Percentiles rank a stretch among this genome's conserved stretches.
Conservation (phyloP, 306 rosid species). For the Malus asiatica region DNA sequence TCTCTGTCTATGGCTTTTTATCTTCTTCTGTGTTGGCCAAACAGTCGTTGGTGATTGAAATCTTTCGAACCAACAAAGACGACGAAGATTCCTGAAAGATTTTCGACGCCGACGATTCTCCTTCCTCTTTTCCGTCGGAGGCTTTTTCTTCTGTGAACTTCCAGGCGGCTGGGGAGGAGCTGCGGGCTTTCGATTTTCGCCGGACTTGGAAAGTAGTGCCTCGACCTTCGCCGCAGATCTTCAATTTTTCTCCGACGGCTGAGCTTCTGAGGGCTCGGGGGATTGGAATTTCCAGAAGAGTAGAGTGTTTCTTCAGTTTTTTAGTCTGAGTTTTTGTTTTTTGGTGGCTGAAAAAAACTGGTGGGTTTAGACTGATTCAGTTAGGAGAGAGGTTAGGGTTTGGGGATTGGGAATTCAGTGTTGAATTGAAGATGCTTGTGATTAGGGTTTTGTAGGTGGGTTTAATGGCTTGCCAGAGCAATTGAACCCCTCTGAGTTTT, state of each 20-base stretch:
- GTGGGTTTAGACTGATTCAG: conserved; percentile 2
- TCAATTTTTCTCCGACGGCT: background rate
- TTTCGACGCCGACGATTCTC: background rate
- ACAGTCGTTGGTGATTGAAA: conserved; percentile 15
- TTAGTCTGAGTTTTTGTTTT: background rate
- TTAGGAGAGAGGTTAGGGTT: background rate
- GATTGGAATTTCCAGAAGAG: conserved; percentile 1
- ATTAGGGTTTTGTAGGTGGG: background rate
- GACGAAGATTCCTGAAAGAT: conserved; percentile 2
- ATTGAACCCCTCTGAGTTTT: background rate
- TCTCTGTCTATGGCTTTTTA: conserved; percentile 22
- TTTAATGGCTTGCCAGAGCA: background rate
- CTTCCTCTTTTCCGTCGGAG: background rate
- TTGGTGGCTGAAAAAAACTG: background rate
- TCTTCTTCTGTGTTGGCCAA: conserved; percentile 34
- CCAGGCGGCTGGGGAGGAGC: background rate
- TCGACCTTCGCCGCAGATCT: background rate
- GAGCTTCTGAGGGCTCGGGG: background rate
- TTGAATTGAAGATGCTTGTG: background rate
- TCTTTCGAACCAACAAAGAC: conserved; percentile 20
- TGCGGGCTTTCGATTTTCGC: background rate
- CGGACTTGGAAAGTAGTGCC: background rate
- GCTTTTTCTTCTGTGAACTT: background rate
- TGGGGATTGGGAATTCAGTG: background rate
- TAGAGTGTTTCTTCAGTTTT: background rate